Evolutionary conservation across 495 filamentous ascomycete species (phyloP), one percentile per base, ranked within the genome.

Genomic region (Aspergillus carlsbadensis): DNA sequence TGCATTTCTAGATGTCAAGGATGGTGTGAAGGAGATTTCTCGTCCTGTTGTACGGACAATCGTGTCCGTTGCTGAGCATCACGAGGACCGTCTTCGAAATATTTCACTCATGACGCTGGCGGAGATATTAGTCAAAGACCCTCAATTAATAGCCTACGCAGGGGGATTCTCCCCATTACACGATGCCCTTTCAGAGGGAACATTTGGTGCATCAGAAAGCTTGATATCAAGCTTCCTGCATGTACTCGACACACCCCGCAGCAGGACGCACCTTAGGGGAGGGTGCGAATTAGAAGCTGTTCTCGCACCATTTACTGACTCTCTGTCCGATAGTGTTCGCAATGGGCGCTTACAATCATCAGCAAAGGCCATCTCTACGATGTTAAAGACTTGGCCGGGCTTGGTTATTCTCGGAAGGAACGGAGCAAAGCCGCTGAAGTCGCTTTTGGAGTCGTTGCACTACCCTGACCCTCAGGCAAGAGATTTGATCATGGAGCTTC

Each of bases 1-100:
- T 54, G 90, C 92, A 6, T 98, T 98, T 68, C 76, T 98, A 21
- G 95, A 98, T 60, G 90, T 98, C 61, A 96, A 97, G 65, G 91
- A 90, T 59, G 94, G 94, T 13, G 87, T 95, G 6, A 79, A 79
- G 42, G 94, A 98, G 67, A 84, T 98, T 48, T 96, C 93, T 2
- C 84, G 87, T 59, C 86, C 88, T 2, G 84, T 98, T 22, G 84
- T 96, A 13, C 81, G 94, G 40, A 90, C 92, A 17, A 88, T 98
- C 54, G 90, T 92, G 29, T 85, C 94, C 7, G 83, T 96, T 21
- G 94, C 94, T 13, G 93, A 98, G 63, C 88, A 96, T 62, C 75
- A 79, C 24, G 90, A 95, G 54, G 94, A 98, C 70, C 86, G 93
- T 47, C 73, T 98, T 37, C 84, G 88, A 56, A 88, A 88, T 37